Percentiles rank a stretch among this genome's conserved stretches.
Conservation (phyloP, 495 filamentous ascomycete species). For the Cercophora samala region DNA sequence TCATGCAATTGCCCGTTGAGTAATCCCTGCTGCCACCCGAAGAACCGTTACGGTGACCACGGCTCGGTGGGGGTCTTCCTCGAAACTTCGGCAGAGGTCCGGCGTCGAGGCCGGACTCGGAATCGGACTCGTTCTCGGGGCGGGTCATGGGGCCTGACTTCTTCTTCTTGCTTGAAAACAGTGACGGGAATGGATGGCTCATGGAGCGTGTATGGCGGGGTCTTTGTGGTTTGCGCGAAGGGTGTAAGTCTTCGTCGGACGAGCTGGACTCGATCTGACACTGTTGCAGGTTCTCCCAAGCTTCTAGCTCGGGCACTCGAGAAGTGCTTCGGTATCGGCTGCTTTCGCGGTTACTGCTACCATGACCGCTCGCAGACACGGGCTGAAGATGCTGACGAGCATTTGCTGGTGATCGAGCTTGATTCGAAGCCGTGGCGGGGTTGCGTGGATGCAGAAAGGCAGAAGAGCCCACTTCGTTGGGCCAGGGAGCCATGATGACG, state of each 20-base stretch:
- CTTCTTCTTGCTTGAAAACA: constrained; percentile 59
- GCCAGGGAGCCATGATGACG: constrained; percentile 30
- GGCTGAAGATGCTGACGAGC: background rate
- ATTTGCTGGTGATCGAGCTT: constrained; percentile 6
- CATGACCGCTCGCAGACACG: background rate
- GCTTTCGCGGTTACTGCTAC: background rate
- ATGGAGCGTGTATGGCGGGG: constrained; percentile 62
- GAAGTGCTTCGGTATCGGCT: constrained; percentile 23
- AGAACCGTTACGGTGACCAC: constrained; percentile 30
- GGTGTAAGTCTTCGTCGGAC: constrained; percentile 41
- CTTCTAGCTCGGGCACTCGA: constrained; percentile 17
- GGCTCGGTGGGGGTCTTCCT: constrained; percentile 23
- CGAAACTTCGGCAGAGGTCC: constrained; percentile 23
- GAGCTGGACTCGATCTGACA: constrained; percentile 40
- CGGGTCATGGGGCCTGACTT: constrained; percentile 27
- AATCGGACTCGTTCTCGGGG: constrained; percentile 28
- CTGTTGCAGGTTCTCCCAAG: constrained; percentile 26
- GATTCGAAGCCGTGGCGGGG: background rate
- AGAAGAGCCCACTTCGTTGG: constrained; percentile 24
- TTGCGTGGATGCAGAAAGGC: constrained; percentile 18
- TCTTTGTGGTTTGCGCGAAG: constrained; percentile 19
- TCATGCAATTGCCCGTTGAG: constrained; percentile 73
- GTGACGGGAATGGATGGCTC: constrained; percentile 71
- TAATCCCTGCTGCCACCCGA: constrained; percentile 39
- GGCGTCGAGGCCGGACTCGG: constrained; percentile 28